These are phyloP conservation scores for Gamarada debralockiae DNA, from an alignment of 495 filamentous ascomycete species.

Conservation along the genomic window DNA sequence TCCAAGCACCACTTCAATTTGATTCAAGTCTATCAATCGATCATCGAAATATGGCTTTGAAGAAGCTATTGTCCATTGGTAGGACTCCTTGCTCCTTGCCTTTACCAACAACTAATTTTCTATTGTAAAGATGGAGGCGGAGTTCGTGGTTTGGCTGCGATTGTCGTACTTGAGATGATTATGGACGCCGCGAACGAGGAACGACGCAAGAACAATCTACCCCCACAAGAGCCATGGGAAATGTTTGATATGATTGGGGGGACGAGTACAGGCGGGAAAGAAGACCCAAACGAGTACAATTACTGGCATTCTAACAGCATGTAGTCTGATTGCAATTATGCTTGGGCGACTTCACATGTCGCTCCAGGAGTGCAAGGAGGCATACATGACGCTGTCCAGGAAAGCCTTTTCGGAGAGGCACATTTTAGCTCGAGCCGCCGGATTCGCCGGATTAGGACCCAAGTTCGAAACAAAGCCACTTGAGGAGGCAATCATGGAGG, in stretches of 20 bases:
- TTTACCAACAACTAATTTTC: neutral
- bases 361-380: neutral
- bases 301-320: too few relatives aligned
- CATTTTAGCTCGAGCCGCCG: neutral
- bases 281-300: too few relatives aligned
- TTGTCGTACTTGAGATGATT: neutral
- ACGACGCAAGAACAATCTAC: neutral
- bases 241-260: neutral
- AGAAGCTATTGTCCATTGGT: neutral
- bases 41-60: too few relatives aligned
- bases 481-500: neutral
- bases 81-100: neutral
- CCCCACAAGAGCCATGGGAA: neutral
- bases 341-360: slow-evolving; percentile 29
- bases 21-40: too few relatives aligned
- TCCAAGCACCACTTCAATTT: too few relatives aligned
- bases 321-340: slow-evolving; percentile 33
- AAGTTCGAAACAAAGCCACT: neutral
- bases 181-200: neutral
- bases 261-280: neutral
- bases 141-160: neutral
- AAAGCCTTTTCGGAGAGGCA: neutral
- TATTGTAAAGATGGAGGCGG: slow-evolving; percentile 1
- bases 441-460: neutral
- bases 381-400: neutral